A percentile compares a stretch with the other conserved stretches of the same genome.
Conservation (phyloP, 306 rosid genomes). For the Vicia faba region DNA sequence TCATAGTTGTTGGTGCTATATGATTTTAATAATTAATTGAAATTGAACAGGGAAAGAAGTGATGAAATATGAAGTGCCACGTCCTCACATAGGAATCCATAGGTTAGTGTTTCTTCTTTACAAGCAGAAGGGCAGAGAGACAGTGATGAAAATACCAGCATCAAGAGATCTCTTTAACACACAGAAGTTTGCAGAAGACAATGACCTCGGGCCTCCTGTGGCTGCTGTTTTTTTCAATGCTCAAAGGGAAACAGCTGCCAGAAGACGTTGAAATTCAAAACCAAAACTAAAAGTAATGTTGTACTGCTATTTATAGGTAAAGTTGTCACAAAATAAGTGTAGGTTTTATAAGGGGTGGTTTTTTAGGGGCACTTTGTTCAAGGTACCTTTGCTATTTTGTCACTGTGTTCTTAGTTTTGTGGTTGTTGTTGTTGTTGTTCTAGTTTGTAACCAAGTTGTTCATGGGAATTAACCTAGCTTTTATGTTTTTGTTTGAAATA, state of each 20-base stretch:
- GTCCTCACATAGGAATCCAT: slow-evolving; percentile 87
- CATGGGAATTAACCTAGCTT: background rate
- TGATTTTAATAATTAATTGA: background rate
- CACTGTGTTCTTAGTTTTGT: background rate
- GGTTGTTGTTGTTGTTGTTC: background rate
- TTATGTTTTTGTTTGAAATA: background rate
- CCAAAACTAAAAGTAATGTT: background rate
- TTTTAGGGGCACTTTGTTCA: background rate
- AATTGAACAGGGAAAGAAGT: slow-evolving; percentile 60
- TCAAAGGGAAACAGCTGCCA: slow-evolving; percentile 84
- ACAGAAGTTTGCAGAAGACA: slow-evolving; percentile 57
- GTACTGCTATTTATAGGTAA: background rate
- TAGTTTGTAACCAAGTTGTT: background rate
- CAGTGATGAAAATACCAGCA: slow-evolving; percentile 45
- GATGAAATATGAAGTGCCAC: slow-evolving; percentile 74
- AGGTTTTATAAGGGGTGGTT: background rate
- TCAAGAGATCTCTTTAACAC: slow-evolving; percentile 66
- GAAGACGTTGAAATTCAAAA: slow-evolving; percentile 59
- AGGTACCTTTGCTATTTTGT: background rate
- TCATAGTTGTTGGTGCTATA: too few relatives aligned
- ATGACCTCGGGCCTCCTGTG: slow-evolving; percentile 77
- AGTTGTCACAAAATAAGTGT: background rate
- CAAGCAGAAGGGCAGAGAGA: slow-evolving; percentile 72
- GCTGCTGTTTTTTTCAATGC: slow-evolving; percentile 91
- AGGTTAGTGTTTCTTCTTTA: slow-evolving; percentile 77